phyloP scores from a whole-genome alignment of 768 basidiomycete species.

The Boletus pseudopeckii region DNA sequence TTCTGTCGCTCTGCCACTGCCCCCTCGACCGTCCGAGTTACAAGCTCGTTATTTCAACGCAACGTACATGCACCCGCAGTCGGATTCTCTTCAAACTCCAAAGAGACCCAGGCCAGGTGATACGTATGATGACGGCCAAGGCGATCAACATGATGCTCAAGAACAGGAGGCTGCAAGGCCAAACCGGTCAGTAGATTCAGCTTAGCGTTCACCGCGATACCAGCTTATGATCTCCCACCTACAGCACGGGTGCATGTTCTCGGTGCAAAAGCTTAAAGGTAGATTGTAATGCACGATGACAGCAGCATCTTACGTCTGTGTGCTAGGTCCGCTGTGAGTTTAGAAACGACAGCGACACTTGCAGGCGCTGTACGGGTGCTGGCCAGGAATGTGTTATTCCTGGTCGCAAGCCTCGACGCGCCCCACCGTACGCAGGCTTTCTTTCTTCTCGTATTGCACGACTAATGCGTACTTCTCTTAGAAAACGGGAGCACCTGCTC shows the following conservation, averaged over 20 bases:
- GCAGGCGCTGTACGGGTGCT: constrained; percentile 69
- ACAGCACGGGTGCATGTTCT: constrained; percentile 58
- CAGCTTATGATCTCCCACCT: constrained; percentile 2
- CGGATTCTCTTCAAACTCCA: neutral
- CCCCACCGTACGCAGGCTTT: constrained; percentile 61
- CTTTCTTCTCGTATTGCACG: neutral
- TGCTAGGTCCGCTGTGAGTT: constrained; percentile 75
- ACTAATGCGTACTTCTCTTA: constrained; percentile 26
- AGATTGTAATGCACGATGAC: neutral
- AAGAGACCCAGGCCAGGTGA: constrained; percentile 25
- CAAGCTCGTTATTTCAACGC: constrained; percentile 26
- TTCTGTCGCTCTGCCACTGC: constrained; percentile 25
- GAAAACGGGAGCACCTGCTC: constrained; percentile 79
- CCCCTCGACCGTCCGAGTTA: constrained; percentile 28
- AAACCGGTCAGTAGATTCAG: constrained; percentile 19
- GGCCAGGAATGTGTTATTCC: constrained; percentile 75
- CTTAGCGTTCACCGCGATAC: neutral
- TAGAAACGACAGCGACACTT: constrained; percentile 65
- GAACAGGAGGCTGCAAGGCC: constrained; percentile 21
- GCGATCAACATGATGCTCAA: constrained; percentile 19
- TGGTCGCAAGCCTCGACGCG: constrained; percentile 77
- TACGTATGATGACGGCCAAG: constrained; percentile 14
- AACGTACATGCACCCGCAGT: neutral
- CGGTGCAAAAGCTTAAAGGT: constrained; percentile 64
- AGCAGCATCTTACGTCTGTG: neutral